Base-by-base conservation (phyloP, 2,329 filamentous ascomycete species). In the Neopestalotiopsis sp. region DNA sequence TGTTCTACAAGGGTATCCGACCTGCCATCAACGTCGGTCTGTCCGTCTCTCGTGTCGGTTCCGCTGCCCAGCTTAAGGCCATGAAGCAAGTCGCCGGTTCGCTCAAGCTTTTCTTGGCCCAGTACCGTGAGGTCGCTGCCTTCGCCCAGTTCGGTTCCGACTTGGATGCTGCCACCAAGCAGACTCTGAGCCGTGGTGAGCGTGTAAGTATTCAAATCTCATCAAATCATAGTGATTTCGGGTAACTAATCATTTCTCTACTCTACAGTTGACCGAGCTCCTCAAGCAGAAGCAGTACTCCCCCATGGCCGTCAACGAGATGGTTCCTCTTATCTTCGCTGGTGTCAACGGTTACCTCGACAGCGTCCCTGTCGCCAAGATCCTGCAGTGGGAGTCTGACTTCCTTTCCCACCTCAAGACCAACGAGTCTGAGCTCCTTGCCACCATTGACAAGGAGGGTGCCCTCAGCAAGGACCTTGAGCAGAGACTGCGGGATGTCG, bases 11-110 rank as follows among this genome's bases (percentile, higher is more conserved):
- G 94, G 96, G 96, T 97, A 88, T 99, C 86, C 95, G 96, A 82
- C 96, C 96, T 79, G 96, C 96, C 88, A 99, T 99, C 86, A 99
- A 99, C 91, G 96, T 99, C 93, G 96, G 96, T 96, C 94, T 99
- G 78, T 99, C 96, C 80, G 96, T 99, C 79, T 99, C 96, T 78
- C 96, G 96, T 94, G 96, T 99, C 92, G 96, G 96, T 84, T 99
- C 96, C 81, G 94, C 96, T 84, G 96, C 96, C 83, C 96, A 99
- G 91, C 91, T 98, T 85, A 99, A 98, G 94, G 95, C 96, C 87
- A 99, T 99, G 96, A 99, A 99, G 92, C 96, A 99, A 90, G 96
- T 99, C 79, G 96, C 96, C 81, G 96, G 96, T 91, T 98, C 95
- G 77, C 90, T 99, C 82, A 99, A 99, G 92, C 94, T 99, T 79